Evolutionary conservation across 2,329 filamentous ascomycete genomes (phyloP).

Genomic region (Laburnicola sp.): DNA sequence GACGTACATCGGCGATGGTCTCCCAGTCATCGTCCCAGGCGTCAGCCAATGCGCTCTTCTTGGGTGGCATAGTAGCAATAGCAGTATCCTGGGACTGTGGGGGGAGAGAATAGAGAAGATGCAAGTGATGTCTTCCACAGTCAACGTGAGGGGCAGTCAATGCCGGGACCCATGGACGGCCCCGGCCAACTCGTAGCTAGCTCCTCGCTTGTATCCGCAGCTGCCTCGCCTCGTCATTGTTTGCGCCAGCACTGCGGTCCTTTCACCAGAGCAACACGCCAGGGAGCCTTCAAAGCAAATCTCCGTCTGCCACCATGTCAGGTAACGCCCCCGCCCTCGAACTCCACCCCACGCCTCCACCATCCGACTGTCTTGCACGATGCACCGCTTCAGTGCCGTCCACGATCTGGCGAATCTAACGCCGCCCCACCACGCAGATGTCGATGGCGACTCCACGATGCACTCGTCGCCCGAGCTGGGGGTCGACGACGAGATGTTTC

Average conservation of each 20-base stretch:
- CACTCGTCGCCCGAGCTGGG: constrained; percentile 48
- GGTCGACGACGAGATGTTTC: constrained; percentile 47
- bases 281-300: background rate
- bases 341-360: constrained; percentile 11
- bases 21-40: constrained; percentile 97
- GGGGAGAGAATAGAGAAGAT: background rate
- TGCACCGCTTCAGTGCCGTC: too few relatives aligned
- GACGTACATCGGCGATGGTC: constrained; percentile 68
- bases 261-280: background rate
- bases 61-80: constrained; percentile 25
- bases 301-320: constrained; percentile 4
- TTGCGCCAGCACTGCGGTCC: background rate
- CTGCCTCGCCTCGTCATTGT: background rate
- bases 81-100: background rate
- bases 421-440: constrained; percentile 44
- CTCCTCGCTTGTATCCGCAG: constrained; percentile 8
- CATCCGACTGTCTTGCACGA: background rate
- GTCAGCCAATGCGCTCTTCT: constrained; percentile 51
- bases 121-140: constrained; percentile 7
- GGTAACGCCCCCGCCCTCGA: background rate
- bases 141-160: constrained; percentile 2
- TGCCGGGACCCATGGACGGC: background rate
- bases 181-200: too few relatives aligned
- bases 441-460: constrained; percentile 61
- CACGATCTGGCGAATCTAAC: constrained; percentile 10